Percentiles rank a stretch among this genome's conserved stretches.
phyloP scores from a whole-genome alignment of 352 stramenopile genomes.

The Phytophthora cactorum region DNA sequence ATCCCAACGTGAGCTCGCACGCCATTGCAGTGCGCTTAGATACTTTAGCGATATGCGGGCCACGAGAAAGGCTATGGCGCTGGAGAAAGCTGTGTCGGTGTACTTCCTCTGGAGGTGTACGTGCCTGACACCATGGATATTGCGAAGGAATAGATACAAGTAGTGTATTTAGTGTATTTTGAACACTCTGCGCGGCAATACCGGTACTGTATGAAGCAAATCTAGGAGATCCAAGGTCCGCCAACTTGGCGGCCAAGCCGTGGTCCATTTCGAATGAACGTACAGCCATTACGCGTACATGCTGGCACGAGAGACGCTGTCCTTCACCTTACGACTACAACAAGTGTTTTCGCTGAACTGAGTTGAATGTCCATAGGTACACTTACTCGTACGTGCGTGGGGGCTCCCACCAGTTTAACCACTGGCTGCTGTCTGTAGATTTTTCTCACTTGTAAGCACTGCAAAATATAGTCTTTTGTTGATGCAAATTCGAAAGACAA shows the following conservation, averaged over 20 bases:
- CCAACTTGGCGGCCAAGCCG: no score
- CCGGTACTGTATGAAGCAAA: background rate
- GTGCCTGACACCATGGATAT: background rate
- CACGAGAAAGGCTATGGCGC: background rate
- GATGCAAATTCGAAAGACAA: no score
- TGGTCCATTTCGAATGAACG: background rate
- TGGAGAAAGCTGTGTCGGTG: background rate
- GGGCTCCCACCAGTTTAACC: no score
- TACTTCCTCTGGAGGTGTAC: background rate
- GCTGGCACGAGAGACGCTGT: background rate
- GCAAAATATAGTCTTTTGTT: no score
- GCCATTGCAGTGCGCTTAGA: background rate
- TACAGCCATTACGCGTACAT: background rate
- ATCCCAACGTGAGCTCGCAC: background rate
- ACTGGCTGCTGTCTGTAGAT: no score
- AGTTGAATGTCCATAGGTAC: background rate
- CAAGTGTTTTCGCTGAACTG: constrained; percentile 13
- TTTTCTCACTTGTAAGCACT: no score
- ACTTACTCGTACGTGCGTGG: background rate
- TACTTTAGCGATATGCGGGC: background rate
- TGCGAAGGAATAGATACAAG: background rate
- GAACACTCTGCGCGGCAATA: no score
- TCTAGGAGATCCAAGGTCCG: background rate
- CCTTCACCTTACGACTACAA: constrained; percentile 7
- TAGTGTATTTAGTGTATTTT: no score